Conservation (phyloP, 148 eudicot genomes). For the Polygonum aviculare region DNA sequence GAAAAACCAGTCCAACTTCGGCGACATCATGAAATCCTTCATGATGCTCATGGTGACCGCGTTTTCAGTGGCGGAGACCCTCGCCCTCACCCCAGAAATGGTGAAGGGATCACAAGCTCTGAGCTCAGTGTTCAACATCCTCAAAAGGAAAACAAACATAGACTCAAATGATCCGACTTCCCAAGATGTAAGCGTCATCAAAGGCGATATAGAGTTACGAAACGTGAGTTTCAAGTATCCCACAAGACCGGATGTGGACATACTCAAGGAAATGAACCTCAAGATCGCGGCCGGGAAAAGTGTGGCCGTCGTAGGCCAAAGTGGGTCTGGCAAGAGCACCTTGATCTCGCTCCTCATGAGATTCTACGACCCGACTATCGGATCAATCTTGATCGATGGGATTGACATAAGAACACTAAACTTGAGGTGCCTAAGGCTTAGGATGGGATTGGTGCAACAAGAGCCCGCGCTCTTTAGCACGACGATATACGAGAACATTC, state of each 20-base stretch:
- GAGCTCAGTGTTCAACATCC: constrained; percentile 41
- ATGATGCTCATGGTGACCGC: constrained; percentile 61
- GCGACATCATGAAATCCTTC: constrained; percentile 45
- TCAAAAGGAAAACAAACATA: constrained; percentile 40
- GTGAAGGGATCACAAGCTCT: constrained; percentile 59
- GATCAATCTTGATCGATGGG: constrained; percentile 44
- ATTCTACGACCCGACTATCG: constrained; percentile 58
- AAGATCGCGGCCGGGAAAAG: constrained; percentile 42
- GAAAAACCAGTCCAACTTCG: background rate
- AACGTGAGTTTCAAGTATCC: constrained; percentile 54
- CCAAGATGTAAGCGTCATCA: constrained; percentile 19
- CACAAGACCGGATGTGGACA: constrained; percentile 40
- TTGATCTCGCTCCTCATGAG: constrained; percentile 46
- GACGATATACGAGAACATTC: constrained; percentile 59
- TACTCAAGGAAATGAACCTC: constrained; percentile 40
- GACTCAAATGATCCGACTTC: constrained; percentile 32
- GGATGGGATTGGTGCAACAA: constrained; percentile 66
- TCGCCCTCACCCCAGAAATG: constrained; percentile 58
- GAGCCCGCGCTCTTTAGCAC: constrained; percentile 73
- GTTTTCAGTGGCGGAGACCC: constrained; percentile 57
- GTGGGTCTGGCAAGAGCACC: constrained; percentile 82
- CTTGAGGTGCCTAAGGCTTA: constrained; percentile 39
- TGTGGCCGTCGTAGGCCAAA: constrained; percentile 67
- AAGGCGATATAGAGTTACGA: constrained; percentile 49
- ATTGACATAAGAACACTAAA: constrained; percentile 36